phyloP scores from a whole-genome alignment of 371 early-diverging fungal genomes.

The Coemansia sp. region DNA sequence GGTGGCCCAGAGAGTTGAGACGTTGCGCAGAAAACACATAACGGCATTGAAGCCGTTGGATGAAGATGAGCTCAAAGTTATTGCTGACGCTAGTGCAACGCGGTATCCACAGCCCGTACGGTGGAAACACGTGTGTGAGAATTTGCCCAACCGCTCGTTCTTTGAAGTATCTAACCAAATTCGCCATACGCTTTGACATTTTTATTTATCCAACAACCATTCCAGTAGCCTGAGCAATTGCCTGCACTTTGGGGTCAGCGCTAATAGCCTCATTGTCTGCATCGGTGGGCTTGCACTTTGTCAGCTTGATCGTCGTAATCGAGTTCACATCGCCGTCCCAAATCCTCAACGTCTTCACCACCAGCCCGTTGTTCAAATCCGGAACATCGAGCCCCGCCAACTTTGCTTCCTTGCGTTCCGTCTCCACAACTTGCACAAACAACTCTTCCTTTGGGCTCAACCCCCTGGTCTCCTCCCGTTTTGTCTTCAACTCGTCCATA shows the following conservation, averaged over 20 bases:
- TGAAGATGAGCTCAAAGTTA: neutral
- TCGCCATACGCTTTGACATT: neutral
- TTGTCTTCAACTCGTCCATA: constrained; percentile 45
- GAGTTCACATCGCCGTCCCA: constrained; percentile 65
- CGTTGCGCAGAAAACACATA: neutral
- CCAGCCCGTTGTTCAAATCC: constrained; percentile 50
- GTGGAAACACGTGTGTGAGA: neutral
- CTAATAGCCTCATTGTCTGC: neutral
- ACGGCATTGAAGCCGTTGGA: neutral
- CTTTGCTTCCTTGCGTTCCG: constrained; percentile 35
- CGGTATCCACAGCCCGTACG: neutral
- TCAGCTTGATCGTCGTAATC: constrained; percentile 52
- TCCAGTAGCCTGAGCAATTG: constrained; percentile 30
- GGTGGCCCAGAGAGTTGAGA: neutral
- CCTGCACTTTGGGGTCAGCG: constrained; percentile 19
- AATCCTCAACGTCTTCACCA: constrained; percentile 49
- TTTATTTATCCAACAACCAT: constrained; percentile 20
- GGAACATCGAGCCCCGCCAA: constrained; percentile 56
- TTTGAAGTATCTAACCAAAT: neutral
- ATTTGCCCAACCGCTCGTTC: neutral
- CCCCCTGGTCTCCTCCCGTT: constrained; percentile 13
- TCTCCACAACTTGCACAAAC: constrained; percentile 33
- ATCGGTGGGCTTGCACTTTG: constrained; percentile 38
- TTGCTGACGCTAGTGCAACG: neutral
- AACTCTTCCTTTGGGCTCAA: constrained; percentile 38